Evolutionary conservation across 352 stramenopile genomes (phyloP), one percentile per base, ranked within the genome.

Genomic region (Globisporangium echinulatum): DNA sequence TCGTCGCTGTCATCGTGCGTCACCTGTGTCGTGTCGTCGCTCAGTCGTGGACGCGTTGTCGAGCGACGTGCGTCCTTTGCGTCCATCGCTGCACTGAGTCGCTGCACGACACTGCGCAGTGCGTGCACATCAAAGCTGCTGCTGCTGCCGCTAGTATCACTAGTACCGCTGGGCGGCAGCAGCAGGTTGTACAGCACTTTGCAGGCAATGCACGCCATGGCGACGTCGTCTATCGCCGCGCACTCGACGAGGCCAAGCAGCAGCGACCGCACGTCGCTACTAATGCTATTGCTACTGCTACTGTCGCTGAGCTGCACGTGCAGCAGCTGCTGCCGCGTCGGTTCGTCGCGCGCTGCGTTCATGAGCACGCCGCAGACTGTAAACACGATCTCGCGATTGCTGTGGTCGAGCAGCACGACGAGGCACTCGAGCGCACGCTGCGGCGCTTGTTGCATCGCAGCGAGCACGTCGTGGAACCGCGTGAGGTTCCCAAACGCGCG

Each of bases 181-280:
- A 92, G 59, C n/a, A 96, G 53, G 54, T 96, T 96, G 68, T 86
- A 92, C 2, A 96, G 70, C 19, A 79, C 77, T 64, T 96, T 94
- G 56, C 77, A 84, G 1, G 79, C 74, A n/a, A 96, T 81, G 4
- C 80, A 75, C 44, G 77, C 79, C 77, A 96, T 86, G 7, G 83
- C 73, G 7, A 85, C 49, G 52, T 96, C 85, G 37, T 89, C 72
- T 0, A 73, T 58, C 0, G 70, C 85, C 0, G 80, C 78, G 56
- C 68, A 78, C 54, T 90, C 72, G 6, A 94, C 66, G 49, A 88
- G 64, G 3, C 68, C 70, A 0, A 77, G 56, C 9, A 96, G 61
- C 39, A 84, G 38, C 3, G 52, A 68, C 0, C 72, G 68, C 0
- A 80, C 72, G 13, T 90, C 70, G 11, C 78, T 61, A 9, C 56